A percentile compares a stretch with the other conserved stretches of the same genome.
These are phyloP conservation scores for Lichtheimia corymbifera DNA, from an alignment of 371 early-diverging fungal species.

Conservation along the genomic window DNA sequence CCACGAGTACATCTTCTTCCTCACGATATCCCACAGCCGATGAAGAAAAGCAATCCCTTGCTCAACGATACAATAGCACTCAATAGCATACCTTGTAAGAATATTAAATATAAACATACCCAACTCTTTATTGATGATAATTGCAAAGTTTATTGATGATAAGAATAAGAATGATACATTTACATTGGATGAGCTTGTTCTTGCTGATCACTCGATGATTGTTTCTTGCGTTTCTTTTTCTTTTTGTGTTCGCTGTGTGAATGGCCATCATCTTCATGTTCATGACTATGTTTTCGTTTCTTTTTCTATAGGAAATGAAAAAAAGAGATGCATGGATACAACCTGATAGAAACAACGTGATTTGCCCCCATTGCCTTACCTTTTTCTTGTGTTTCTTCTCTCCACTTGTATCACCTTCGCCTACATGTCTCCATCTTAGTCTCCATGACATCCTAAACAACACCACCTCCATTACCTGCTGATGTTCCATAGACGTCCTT, in stretches of 20 bases:
- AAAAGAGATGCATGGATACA: background rate
- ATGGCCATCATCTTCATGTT: slow-evolving; percentile 59
- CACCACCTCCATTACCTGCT: slow-evolving; percentile 11
- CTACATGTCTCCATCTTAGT: background rate
- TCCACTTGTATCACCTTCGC: slow-evolving; percentile 43
- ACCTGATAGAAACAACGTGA: background rate
- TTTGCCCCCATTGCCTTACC: slow-evolving; percentile 33
- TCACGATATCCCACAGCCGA: slow-evolving; percentile 17
- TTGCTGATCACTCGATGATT: slow-evolving; percentile 1
- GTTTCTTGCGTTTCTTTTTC: slow-evolving; percentile 60
- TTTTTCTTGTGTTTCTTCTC: slow-evolving; percentile 65
- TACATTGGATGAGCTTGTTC: background rate
- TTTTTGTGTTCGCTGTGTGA: slow-evolving; percentile 54
- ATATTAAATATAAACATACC: too few relatives aligned
- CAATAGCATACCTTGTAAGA: background rate
- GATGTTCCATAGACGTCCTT: slow-evolving; percentile 7
- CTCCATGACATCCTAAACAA: background rate
- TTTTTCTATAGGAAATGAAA: slow-evolving; percentile 52
- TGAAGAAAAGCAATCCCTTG: slow-evolving; percentile 23
- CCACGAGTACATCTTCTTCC: background rate
- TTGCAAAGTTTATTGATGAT: background rate
- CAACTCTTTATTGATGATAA: too few relatives aligned
- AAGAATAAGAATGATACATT: background rate
- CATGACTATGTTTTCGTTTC: slow-evolving; percentile 66
- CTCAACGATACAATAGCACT: slow-evolving; percentile 16